Percentiles rank a stretch among this genome's conserved stretches.
These are phyloP conservation scores for Xylaria flabelliformis DNA, from an alignment of 495 filamentous ascomycete genomes.

Conservation along the genomic window DNA sequence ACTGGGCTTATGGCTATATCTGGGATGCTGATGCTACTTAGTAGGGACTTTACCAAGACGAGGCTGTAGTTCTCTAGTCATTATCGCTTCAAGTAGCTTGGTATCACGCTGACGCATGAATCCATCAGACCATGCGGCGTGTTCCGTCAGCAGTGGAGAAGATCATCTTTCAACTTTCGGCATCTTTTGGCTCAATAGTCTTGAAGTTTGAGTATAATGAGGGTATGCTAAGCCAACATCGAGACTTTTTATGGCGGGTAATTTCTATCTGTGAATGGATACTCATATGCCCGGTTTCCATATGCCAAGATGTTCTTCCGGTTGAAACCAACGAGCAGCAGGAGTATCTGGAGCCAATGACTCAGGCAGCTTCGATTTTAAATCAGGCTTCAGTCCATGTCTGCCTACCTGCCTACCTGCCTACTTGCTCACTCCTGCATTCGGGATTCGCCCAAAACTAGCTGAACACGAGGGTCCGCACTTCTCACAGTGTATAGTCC, in stretches of 20 bases:
- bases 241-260: background rate
- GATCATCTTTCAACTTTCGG: background rate
- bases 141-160: background rate
- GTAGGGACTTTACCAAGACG: background rate
- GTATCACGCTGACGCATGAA: background rate
- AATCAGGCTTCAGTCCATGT: conserved; percentile 9
- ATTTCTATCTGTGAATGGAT: background rate
- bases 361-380: background rate
- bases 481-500: background rate
- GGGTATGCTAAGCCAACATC: background rate
- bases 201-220: background rate
- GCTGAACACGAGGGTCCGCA: background rate
- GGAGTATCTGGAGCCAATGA: background rate
- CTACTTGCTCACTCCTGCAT: background rate
- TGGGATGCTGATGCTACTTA: background rate
- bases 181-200: background rate
- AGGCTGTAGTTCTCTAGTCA: background rate
- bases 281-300: background rate
- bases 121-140: background rate
- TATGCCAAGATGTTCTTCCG: background rate
- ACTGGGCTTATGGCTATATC: background rate
- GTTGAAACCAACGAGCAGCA: background rate
- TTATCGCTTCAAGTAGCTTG: background rate
- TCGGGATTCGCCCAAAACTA: background rate
- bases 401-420: background rate